phyloP scores from a whole-genome alignment of 1,139 yeast genomes.

The Blastobotrys malaysiensis region DNA sequence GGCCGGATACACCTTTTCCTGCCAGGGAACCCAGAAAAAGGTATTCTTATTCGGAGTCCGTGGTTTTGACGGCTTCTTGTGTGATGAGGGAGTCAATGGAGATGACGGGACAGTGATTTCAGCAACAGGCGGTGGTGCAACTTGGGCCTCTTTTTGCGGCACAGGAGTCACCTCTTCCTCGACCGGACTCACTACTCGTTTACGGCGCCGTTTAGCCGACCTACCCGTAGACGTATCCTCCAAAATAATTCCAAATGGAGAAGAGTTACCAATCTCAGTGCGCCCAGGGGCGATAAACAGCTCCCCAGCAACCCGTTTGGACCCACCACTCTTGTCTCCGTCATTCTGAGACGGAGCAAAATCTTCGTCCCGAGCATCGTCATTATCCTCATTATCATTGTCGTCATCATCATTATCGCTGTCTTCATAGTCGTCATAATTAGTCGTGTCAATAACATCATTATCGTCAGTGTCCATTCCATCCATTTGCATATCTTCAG shows the following conservation, averaged over 20 bases:
- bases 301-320: background rate
- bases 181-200: background rate
- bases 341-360: background rate
- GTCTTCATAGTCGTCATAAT: conserved; percentile 3
- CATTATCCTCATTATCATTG: conserved; percentile 3
- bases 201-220: background rate
- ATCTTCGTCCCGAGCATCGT: conserved; percentile 7
- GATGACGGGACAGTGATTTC: background rate
- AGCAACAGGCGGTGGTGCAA: background rate
- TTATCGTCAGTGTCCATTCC: conserved; percentile 1
- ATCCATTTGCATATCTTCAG: background rate
- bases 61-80: background rate
- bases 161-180: background rate
- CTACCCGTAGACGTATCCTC: background rate
- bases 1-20: background rate
- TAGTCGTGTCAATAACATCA: background rate
- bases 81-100: background rate
- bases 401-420: conserved; percentile 2
- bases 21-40: background rate
- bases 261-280: background rate
- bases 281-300: background rate
- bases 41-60: background rate
- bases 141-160: background rate
- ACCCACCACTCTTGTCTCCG: background rate
- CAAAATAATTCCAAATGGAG: background rate